A percentile compares a stretch with the other conserved stretches of the same genome.
Evolutionary conservation across 2,329 filamentous ascomycete genomes (phyloP).

Genomic region (Fusarium citri): DNA sequence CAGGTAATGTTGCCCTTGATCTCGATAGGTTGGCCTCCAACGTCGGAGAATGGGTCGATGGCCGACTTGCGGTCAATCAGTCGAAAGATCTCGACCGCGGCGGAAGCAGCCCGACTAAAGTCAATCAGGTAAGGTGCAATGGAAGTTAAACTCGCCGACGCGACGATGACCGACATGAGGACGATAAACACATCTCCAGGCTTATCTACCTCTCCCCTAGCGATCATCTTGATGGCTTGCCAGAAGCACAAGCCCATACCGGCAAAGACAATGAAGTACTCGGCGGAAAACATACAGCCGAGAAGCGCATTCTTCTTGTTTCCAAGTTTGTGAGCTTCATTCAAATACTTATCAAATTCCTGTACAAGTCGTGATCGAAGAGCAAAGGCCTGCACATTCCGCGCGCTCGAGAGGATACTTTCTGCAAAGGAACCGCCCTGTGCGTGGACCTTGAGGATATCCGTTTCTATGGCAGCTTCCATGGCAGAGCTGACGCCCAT

Average conservation of each 20-base stretch:
- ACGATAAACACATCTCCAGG: slow-evolving; percentile 57
- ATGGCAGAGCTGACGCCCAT: slow-evolving; percentile 43
- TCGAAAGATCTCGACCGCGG: neutral
- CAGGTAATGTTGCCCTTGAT: neutral
- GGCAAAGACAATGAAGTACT: slow-evolving; percentile 34
- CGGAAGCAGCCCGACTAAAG: neutral
- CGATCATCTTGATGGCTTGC: slow-evolving; percentile 57
- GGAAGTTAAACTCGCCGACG: neutral
- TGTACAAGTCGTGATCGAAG: slow-evolving; percentile 41
- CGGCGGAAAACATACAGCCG: neutral
- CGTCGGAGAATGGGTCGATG: neutral
- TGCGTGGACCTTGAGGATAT: slow-evolving; percentile 47
- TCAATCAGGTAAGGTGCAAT: neutral
- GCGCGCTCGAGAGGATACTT: slow-evolving; percentile 48
- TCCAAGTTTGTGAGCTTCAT: neutral
- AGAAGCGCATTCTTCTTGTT: neutral
- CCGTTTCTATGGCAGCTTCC: slow-evolving; percentile 39
- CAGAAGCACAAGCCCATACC: slow-evolving; percentile 59
- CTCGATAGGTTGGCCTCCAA: neutral
- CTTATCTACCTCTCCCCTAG: slow-evolving; percentile 51
- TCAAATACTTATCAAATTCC: neutral
- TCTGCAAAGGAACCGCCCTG: slow-evolving; percentile 49
- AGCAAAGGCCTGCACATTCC: slow-evolving; percentile 56
- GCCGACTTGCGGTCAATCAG: neutral
- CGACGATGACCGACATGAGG: neutral